Conservation (phyloP, 176 grass and related monocot species). For the Bromus sterilis region DNA sequence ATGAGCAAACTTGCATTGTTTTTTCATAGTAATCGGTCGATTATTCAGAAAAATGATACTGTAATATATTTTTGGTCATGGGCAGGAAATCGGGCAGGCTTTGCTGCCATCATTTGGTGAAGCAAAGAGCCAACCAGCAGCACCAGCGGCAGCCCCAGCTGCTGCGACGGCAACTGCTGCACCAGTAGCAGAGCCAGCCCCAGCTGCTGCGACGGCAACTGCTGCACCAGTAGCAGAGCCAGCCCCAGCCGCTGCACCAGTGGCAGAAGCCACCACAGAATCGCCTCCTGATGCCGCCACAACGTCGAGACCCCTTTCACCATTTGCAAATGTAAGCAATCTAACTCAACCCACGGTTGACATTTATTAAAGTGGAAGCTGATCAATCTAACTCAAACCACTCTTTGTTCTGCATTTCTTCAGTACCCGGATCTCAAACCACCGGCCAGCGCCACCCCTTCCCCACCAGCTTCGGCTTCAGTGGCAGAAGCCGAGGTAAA, state of each 20-base stretch:
- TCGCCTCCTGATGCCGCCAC: not conserved
- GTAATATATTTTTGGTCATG: not conserved
- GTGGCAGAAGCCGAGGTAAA: constrained; percentile 29
- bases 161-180: not conserved
- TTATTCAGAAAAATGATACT: constrained; percentile 7
- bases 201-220: constrained; percentile 11
- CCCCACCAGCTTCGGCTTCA: not conserved
- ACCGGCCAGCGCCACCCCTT: constrained; percentile 50
- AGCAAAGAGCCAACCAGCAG: constrained; percentile 51
- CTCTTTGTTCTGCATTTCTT: constrained; percentile 23
- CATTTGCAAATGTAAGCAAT: constrained; percentile 71
- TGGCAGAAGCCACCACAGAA: constrained; percentile 32
- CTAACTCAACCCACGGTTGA: not conserved
- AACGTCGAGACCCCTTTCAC: constrained; percentile 46
- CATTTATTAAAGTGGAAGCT: not conserved
- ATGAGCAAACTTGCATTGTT: not conserved
- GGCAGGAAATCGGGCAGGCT: constrained; percentile 87
- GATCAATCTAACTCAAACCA: constrained; percentile 8
- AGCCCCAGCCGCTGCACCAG: constrained; percentile 17
- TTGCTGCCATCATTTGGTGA: constrained; percentile 47
- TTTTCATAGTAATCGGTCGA: not conserved
- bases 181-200: not conserved
- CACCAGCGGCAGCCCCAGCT: constrained; percentile 8
- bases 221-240: constrained; percentile 12
- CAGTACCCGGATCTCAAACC: constrained; percentile 94